These are phyloP conservation scores for Fusarium poae DNA, from an alignment of 2,329 filamentous ascomycete species.

Conservation along the genomic window DNA sequence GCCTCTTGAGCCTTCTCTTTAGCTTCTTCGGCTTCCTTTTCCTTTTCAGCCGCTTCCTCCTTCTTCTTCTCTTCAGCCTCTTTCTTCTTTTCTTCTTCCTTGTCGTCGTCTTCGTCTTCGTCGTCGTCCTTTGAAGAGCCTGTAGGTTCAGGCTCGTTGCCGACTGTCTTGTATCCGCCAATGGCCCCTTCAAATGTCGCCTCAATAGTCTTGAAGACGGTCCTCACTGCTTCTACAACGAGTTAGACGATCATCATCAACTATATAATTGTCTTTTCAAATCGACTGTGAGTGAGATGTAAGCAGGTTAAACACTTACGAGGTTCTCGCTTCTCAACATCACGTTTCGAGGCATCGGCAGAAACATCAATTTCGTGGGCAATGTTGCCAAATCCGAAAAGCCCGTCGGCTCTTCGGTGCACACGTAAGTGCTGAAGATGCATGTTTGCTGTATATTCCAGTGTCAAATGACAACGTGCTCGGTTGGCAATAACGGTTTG, in stretches of 20 bases:
- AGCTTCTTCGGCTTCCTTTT: conserved; percentile 41
- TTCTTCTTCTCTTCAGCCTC: conserved; percentile 38
- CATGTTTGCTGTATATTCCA: conserved; percentile 46
- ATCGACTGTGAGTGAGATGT: background rate
- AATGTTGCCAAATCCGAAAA: conserved; percentile 50
- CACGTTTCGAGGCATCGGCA: conserved; percentile 23
- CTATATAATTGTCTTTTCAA: background rate
- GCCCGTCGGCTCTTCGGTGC: conserved; percentile 47
- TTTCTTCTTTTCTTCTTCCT: conserved; percentile 17
- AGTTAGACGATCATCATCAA: conserved; percentile 16
- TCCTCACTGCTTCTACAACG: conserved; percentile 51
- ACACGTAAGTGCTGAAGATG: conserved; percentile 48
- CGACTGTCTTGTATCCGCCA: conserved; percentile 59
- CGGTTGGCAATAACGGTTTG: background rate
- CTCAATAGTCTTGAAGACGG: conserved; percentile 59
- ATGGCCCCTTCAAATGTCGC: conserved; percentile 59
- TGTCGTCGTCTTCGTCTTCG: conserved; percentile 15
- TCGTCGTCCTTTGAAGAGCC: conserved; percentile 18
- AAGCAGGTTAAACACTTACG: conserved; percentile 16
- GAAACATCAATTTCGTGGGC: conserved; percentile 38
- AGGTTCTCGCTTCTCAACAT: conserved; percentile 34
- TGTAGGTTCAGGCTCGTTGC: conserved; percentile 32
- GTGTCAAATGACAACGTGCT: background rate
- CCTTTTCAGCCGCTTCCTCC: conserved; percentile 27
- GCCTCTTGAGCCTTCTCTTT: conserved; percentile 28